Conservation (phyloP, 192 early-diverging fungal species). For the Chytriomyces sp. region DNA sequence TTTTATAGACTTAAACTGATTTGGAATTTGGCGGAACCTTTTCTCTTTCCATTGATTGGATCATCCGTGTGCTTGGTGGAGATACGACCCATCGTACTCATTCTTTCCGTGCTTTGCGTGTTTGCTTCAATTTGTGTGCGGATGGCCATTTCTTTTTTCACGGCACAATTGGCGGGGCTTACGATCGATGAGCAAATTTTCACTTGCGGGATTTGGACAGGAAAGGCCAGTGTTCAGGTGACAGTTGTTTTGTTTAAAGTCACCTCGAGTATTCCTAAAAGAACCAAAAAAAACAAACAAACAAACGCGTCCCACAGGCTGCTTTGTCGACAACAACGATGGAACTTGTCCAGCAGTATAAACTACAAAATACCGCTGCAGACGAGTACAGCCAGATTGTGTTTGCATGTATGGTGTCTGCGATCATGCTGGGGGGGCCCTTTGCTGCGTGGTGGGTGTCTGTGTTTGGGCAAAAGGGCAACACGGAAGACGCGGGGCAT, state of each 20-base stretch:
- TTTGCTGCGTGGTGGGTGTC: conserved; percentile 44
- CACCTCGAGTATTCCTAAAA: not conserved
- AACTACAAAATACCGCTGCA: conserved; percentile 33
- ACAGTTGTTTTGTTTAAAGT: not conserved
- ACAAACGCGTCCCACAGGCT: conserved; percentile 10
- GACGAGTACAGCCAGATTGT: conserved; percentile 36
- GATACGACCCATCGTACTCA: conserved; percentile 21
- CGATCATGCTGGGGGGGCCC: conserved; percentile 42
- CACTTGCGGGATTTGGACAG: conserved; percentile 44
- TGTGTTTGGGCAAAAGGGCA: conserved; percentile 30
- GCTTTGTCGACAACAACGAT: conserved; percentile 36
- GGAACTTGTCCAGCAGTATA: conserved; percentile 38
- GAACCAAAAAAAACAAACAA: too few relatives aligned
- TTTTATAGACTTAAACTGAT: conserved; percentile 38
- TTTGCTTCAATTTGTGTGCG: conserved; percentile 35
- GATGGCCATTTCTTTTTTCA: conserved; percentile 36
- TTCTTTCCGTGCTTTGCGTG: conserved; percentile 32
- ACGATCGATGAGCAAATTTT: conserved; percentile 42
- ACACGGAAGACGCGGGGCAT: not conserved
- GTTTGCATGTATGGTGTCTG: conserved; percentile 45
- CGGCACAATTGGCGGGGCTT: conserved; percentile 28
- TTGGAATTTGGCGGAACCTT: conserved; percentile 48
- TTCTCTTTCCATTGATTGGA: conserved; percentile 52
- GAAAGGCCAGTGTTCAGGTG: conserved; percentile 52
- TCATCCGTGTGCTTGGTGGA: conserved; percentile 43